These are phyloP conservation scores for Penicillium sp. DNA, from an alignment of 2,329 filamentous ascomycete species.

Conservation along the genomic window DNA sequence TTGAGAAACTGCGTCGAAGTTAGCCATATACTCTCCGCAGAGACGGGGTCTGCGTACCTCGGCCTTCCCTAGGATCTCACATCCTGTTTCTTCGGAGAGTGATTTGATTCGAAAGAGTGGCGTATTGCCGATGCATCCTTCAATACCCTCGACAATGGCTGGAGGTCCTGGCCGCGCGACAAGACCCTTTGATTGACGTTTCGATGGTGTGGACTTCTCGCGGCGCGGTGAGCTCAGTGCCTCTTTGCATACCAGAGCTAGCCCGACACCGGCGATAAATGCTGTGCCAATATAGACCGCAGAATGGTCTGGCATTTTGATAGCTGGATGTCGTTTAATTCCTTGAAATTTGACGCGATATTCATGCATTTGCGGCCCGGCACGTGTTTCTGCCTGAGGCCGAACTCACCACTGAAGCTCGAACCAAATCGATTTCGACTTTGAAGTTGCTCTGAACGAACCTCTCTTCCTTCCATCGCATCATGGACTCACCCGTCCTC, in stretches of 20 bases:
- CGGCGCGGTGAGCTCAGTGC: constrained; percentile 69
- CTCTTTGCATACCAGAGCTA: constrained; percentile 79
- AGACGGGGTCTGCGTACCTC: constrained; percentile 58
- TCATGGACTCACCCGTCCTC: constrained; percentile 82
- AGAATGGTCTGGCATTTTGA: constrained; percentile 38
- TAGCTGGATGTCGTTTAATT: constrained; percentile 11
- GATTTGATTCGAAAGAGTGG: constrained; percentile 85
- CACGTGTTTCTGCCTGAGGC: too few relatives aligned
- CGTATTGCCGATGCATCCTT: constrained; percentile 91
- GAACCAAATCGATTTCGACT: too few relatives aligned
- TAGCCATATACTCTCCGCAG: constrained; percentile 3
- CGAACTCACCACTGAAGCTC: too few relatives aligned
- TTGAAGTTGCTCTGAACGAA: too few relatives aligned
- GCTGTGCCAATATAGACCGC: constrained; percentile 66
- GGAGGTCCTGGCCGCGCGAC: constrained; percentile 39
- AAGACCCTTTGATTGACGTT: constrained; percentile 18
- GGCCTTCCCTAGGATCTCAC: constrained; percentile 88
- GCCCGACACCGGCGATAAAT: constrained; percentile 75
- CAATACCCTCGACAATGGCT: constrained; percentile 75
- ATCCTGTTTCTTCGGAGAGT: constrained; percentile 83
- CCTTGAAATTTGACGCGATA: constrained; percentile 9
- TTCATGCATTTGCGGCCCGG: too few relatives aligned
- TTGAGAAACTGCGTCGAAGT: constrained; percentile 72
- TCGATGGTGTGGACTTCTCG: constrained; percentile 14
- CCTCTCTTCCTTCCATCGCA: constrained; percentile 10